Base-by-base conservation (phyloP, 2,329 filamentous ascomycete genomes). In the Alternaria panax region DNA sequence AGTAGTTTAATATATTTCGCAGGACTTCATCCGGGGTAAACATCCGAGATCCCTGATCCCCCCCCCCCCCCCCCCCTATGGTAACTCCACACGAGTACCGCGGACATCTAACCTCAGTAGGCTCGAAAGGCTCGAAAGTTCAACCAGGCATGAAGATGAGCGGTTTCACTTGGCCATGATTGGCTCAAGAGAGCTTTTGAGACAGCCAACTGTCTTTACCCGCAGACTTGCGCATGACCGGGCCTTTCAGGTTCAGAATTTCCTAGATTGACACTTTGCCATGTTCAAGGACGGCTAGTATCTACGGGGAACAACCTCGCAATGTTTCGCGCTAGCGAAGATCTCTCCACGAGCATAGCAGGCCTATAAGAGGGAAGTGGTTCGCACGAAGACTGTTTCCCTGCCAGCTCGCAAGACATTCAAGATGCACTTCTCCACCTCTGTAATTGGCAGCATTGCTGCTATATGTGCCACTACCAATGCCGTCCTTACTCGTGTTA, bases 401-500 rank as follows among this genome's bases (percentile, higher is more conserved):
- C 3, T 7, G 18, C 27, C 8, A 2, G 28, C 55, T 28, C 25
- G 11, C 25, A 57, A 14, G 9, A 30, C 40, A 27, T n/a, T 36
- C 54, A 61, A 41, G 27, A 67, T 67, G 64, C 52, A 56, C 28
- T 40, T 63, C 28, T 40, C 53, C 4, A 54, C 42, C 16, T 38
- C 51, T 11, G 11, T 54, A 12, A 27, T 62, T 42, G 27, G 28
- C 22, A 32, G 40, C 40, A 36, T 64, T 30, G 61, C 54, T 48
- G 38, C 54, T 12, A 41, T 56, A n/a, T 43, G 34, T 24, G 43
- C 57, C 22, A 60, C 59, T 30, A 59, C 54, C 30, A 60, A 65
- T 62, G 63, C 55, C 48, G 64, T 66, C 0, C 66, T 74, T 32
- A 57, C 62, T 25, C 72, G 78, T 43, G 78, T 84, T 54, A 74